Percentiles rank a stretch among this genome's conserved stretches.
These are phyloP conservation scores for Millerozyma acaciae DNA, from an alignment of 805 yeast species.

Conservation along the genomic window DNA sequence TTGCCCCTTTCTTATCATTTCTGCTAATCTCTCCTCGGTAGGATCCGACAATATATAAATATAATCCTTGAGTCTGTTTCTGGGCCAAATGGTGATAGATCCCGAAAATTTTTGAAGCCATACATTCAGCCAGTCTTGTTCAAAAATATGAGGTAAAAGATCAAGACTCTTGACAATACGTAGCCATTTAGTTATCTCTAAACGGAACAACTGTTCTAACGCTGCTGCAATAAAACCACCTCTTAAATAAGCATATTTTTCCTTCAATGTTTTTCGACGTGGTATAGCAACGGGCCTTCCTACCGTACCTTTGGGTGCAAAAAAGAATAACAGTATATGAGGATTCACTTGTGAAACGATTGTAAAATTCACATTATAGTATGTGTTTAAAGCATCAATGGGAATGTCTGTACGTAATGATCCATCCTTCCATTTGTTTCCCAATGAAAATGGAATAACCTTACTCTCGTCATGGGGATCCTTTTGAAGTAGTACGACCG, in stretches of 20 bases:
- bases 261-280: conserved; percentile 36
- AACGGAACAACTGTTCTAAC: conserved; percentile 61
- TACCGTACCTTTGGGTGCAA: conserved; percentile 75
- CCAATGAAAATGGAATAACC: conserved; percentile 66
- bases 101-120: conserved; percentile 76
- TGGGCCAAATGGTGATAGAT: conserved; percentile 73
- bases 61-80: conserved; percentile 55
- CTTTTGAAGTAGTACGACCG: conserved; percentile 76
- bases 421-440: conserved; percentile 77
- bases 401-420: conserved; percentile 78
- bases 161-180: conserved; percentile 62
- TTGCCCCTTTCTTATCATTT: conserved; percentile 61
- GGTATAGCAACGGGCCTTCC: conserved; percentile 69
- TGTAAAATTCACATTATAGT: conserved; percentile 71
- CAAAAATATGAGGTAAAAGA: conserved; percentile 61
- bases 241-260: conserved; percentile 44
- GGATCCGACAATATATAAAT: conserved; percentile 68
- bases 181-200: conserved; percentile 76
- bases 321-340: conserved; percentile 70
- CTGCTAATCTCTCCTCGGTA: conserved; percentile 49
- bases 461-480: conserved; percentile 26
- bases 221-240: conserved; percentile 79
- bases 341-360: conserved; percentile 83
- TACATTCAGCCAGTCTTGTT: conserved; percentile 77
- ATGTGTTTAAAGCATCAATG: conserved; percentile 64